phyloP scores from a whole-genome alignment of 192 early-diverging fungal genomes.

The Umbelopsis vinacea region DNA sequence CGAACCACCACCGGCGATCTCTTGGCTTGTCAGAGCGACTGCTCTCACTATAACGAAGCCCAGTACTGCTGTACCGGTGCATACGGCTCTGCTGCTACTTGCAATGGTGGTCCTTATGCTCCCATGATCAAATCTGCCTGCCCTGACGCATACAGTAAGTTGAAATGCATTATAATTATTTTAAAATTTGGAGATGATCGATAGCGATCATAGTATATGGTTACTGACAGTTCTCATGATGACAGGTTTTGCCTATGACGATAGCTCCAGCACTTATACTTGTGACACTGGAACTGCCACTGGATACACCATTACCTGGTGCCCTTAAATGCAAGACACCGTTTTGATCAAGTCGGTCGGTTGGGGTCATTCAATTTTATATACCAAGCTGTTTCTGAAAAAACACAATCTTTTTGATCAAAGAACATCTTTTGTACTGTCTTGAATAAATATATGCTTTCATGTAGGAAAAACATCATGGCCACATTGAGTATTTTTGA shows the following conservation, averaged over 20 bases:
- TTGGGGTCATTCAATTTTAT: neutral
- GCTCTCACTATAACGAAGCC: constrained; percentile 29
- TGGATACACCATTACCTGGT: constrained; percentile 21
- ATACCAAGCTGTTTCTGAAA: neutral
- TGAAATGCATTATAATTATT: too few species aligned
- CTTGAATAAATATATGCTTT: too few species aligned
- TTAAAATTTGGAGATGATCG: too few species aligned
- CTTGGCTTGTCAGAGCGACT: constrained; percentile 35
- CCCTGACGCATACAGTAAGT: constrained; percentile 32
- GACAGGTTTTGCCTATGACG: constrained; percentile 33
- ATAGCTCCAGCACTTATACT: constrained; percentile 32
- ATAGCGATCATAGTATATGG: neutral
- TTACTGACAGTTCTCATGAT: neutral
- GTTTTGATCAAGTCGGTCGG: neutral
- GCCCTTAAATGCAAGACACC: neutral
- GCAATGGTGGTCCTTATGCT: constrained; percentile 33
- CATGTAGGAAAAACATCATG: too few species aligned
- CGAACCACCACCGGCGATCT: constrained; percentile 1
- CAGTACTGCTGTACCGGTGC: constrained; percentile 38
- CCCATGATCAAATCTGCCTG: constrained; percentile 30
- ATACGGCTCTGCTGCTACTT: constrained; percentile 25
- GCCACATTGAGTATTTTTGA: too few species aligned
- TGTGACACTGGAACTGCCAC: constrained; percentile 21
- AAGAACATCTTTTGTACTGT: too few species aligned
- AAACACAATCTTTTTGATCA: too few species aligned